phyloP scores from a whole-genome alignment of 805 yeast genomes.

The Saccharomyces paradoxus region DNA sequence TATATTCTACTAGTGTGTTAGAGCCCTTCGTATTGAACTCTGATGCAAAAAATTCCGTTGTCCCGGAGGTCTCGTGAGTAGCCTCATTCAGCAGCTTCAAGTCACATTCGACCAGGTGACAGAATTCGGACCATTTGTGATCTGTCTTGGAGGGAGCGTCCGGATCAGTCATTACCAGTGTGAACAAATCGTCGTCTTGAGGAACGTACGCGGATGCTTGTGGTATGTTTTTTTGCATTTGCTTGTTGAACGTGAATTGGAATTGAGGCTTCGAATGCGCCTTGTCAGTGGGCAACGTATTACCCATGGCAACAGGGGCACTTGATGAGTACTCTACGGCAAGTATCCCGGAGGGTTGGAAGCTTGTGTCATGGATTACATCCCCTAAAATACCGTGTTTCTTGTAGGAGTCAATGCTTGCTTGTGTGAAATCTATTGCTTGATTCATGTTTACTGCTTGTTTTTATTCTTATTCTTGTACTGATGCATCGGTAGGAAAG shows the following conservation, averaged over 20 bases:
- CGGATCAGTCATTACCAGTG: constrained; percentile 81
- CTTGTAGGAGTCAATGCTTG: constrained; percentile 18
- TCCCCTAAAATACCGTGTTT: constrained; percentile 25
- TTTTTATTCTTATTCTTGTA: neutral
- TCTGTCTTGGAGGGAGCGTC: constrained; percentile 85
- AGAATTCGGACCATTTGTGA: constrained; percentile 80
- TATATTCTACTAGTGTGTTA: constrained; percentile 45
- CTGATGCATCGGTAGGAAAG: neutral
- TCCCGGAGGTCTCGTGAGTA: constrained; percentile 5
- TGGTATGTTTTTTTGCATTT: constrained; percentile 15
- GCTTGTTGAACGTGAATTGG: constrained; percentile 51
- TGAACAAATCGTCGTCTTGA: constrained; percentile 40
- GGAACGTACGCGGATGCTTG: neutral
- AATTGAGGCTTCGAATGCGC: constrained; percentile 63
- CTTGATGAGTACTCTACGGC: constrained; percentile 22
- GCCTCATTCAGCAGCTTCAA: constrained; percentile 12
- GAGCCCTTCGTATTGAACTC: constrained; percentile 35
- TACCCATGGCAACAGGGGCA: constrained; percentile 62
- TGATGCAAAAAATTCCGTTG: neutral
- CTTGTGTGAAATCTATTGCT: constrained; percentile 13
- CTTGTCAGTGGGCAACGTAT: constrained; percentile 52
- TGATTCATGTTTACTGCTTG: constrained; percentile 5
- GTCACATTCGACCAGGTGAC: constrained; percentile 63
- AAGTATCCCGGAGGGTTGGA: constrained; percentile 21
- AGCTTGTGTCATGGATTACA: constrained; percentile 12